phyloP scores from a whole-genome alignment of 371 early-diverging fungal species.

The Mortierella sp. region DNA sequence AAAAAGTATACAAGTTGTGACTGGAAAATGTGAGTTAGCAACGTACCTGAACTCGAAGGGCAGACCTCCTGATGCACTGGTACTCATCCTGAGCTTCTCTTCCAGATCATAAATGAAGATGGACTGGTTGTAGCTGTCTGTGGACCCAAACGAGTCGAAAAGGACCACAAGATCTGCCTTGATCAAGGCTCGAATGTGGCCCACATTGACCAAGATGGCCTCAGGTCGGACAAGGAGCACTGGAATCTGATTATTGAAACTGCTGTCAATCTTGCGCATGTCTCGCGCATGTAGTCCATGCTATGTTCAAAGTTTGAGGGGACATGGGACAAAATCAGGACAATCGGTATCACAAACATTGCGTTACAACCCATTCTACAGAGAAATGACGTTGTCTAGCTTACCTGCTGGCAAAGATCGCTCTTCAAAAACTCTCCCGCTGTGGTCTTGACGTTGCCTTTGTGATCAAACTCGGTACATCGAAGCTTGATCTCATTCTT shows the following conservation, averaged over 20 bases:
- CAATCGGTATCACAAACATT: too few relatives aligned
- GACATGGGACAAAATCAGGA: background rate
- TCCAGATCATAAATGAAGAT: slow-evolving; percentile 85
- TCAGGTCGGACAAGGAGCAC: slow-evolving; percentile 87
- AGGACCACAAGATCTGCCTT: slow-evolving; percentile 84
- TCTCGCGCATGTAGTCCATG: slow-evolving; percentile 82
- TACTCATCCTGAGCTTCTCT: slow-evolving; percentile 68
- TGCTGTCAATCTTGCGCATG: slow-evolving; percentile 83
- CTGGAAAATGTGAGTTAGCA: background rate
- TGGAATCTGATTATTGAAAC: slow-evolving; percentile 82
- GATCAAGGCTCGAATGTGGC: slow-evolving; percentile 83
- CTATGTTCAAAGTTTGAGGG: slow-evolving; percentile 16
- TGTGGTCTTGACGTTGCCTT: slow-evolving; percentile 74
- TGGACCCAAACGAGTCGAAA: slow-evolving; percentile 76
- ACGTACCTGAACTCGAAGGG: slow-evolving; percentile 80
- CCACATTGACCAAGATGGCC: slow-evolving; percentile 85
- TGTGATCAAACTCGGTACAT: slow-evolving; percentile 77
- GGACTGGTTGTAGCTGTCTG: slow-evolving; percentile 75
- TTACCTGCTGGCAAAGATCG: slow-evolving; percentile 73
- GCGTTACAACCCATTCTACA: too few relatives aligned
- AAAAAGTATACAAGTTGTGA: background rate
- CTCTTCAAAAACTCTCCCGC: slow-evolving; percentile 83
- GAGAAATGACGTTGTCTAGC: background rate
- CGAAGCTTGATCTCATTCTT: slow-evolving; percentile 57
- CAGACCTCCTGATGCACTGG: slow-evolving; percentile 59